phyloP scores from a whole-genome alignment of 2,329 filamentous ascomycete genomes.

The Pseudogymnoascus sp. region DNA sequence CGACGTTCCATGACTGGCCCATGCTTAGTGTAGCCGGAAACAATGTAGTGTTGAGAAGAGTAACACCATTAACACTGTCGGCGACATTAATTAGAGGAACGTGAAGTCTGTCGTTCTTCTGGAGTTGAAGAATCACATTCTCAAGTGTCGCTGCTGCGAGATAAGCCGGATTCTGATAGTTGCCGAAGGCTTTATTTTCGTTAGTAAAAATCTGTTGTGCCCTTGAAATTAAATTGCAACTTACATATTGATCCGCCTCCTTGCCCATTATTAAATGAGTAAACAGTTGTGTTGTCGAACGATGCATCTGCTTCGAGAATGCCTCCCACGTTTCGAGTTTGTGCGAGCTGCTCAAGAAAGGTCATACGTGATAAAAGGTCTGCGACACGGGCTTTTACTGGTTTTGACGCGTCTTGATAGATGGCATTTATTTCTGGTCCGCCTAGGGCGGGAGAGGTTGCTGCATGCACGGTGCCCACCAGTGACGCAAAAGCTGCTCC shows the following conservation, averaged over 20 bases:
- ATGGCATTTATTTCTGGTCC: background rate
- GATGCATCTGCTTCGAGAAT: background rate
- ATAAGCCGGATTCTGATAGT: background rate
- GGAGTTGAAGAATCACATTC: background rate
- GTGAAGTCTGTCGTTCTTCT: background rate
- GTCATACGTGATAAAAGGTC: background rate
- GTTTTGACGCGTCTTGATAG: background rate
- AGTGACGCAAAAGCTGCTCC: background rate
- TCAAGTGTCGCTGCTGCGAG: background rate
- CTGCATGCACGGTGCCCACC: background rate
- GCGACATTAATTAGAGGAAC: slow-evolving; percentile 23
- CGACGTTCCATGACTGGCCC: slow-evolving; percentile 28
- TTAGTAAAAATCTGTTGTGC: background rate
- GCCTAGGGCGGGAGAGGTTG: background rate
- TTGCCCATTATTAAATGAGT: background rate
- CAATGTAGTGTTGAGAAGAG: slow-evolving; percentile 25
- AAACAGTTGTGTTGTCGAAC: background rate
- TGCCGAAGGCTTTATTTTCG: background rate
- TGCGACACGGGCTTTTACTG: background rate
- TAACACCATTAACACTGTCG: slow-evolving; percentile 27
- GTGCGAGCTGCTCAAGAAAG: background rate
- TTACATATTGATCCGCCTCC: background rate
- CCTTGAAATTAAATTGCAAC: background rate
- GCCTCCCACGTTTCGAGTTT: background rate
- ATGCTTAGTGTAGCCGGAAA: slow-evolving; percentile 24